These are phyloP conservation scores for Cyberlindnera saturnus DNA, from an alignment of 805 yeast genomes.

Conservation along the genomic window DNA sequence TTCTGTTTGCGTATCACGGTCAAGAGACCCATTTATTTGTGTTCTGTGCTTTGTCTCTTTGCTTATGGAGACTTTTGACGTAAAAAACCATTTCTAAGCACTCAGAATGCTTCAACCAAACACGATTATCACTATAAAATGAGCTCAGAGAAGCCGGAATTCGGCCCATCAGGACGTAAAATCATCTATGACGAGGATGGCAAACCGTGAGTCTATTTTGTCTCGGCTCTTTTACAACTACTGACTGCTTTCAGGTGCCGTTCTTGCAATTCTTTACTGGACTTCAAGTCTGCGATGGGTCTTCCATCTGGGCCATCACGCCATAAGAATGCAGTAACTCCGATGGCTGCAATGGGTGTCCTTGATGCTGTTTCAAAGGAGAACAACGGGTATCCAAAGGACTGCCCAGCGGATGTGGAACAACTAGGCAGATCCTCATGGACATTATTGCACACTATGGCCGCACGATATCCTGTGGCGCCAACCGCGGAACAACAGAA, in stretches of 20 bases:
- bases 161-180: constrained; percentile 58
- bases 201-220: constrained; percentile 64
- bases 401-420: constrained; percentile 84
- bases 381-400: constrained; percentile 31
- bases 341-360: constrained; percentile 2
- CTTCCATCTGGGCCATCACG: constrained; percentile 1
- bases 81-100: too few relatives aligned
- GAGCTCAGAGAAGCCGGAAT: constrained; percentile 28
- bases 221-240: background rate
- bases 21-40: constrained; percentile 67
- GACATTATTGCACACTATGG: constrained; percentile 86
- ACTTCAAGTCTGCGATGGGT: constrained; percentile 61
- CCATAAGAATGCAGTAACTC: background rate
- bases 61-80: too few relatives aligned
- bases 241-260: constrained; percentile 46
- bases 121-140: background rate
- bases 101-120: too few relatives aligned
- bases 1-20: constrained; percentile 79
- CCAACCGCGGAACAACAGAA: constrained; percentile 59
- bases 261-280: constrained; percentile 75
- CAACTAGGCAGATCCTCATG: constrained; percentile 81
- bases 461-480: constrained; percentile 76
- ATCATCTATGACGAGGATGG: constrained; percentile 84
- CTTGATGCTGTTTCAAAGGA: constrained; percentile 7
- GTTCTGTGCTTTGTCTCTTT: background rate